Conservation (phyloP, 345 rosid species). For the Sonneratia alba region DNA sequence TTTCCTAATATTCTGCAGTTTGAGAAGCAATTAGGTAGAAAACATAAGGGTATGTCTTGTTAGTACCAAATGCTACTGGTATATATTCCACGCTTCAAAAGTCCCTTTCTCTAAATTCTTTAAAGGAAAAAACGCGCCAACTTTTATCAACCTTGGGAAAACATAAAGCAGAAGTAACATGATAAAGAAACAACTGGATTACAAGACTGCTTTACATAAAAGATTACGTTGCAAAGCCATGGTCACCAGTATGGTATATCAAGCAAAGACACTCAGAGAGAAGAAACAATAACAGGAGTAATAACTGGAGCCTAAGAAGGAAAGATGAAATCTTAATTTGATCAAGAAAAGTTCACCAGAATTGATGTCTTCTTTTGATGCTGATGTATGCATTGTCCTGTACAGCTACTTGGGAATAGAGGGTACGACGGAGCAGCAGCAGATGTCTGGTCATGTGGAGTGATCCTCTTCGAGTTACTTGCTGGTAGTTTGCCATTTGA, state of each 20-base stretch:
- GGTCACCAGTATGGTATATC: background rate
- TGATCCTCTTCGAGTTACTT: conserved; percentile 75
- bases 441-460: conserved; percentile 93
- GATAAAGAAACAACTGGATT: background rate
- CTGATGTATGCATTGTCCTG: conserved; percentile 7
- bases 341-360: background rate
- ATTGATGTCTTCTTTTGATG: background rate
- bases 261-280: background rate
- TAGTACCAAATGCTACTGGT: too few species aligned
- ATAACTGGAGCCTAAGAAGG: background rate
- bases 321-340: background rate
- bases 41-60: too few species aligned
- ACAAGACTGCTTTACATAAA: background rate
- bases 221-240: background rate
- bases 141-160: background rate
- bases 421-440: conserved; percentile 84
- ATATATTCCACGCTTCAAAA: too few species aligned
- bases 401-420: conserved; percentile 60
- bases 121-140: too few species aligned
- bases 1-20: background rate
- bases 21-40: too few species aligned
- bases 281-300: background rate
- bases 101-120: too few species aligned
- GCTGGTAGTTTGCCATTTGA: conserved; percentile 73
- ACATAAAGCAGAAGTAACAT: too few species aligned